phyloP scores from a whole-genome alignment of 2,329 filamentous ascomycete genomes.

The Venturia nashicola region DNA sequence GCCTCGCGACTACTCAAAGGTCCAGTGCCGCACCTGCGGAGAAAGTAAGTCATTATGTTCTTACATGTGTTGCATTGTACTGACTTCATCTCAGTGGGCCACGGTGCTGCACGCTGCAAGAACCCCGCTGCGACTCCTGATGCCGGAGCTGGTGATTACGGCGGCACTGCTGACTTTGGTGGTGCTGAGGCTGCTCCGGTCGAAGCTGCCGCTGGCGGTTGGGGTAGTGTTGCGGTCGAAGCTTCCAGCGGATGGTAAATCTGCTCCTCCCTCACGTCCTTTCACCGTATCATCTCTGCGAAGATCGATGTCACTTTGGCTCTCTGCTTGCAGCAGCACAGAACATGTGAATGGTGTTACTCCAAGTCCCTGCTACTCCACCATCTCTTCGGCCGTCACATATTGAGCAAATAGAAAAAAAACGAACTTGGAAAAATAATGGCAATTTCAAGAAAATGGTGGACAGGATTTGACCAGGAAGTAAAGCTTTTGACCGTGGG shows the following conservation, averaged over 20 bases:
- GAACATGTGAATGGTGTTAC: background rate
- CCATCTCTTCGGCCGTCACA: background rate
- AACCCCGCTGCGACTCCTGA: constrained; percentile 14
- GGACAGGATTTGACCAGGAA: background rate
- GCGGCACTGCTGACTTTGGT: constrained; percentile 9
- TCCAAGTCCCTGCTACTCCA: no score
- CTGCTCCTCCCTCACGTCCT: background rate
- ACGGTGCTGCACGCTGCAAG: constrained; percentile 22
- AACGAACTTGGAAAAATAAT: background rate
- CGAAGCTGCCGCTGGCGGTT: background rate
- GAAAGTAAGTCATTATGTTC: constrained; percentile 13
- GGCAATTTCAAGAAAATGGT: background rate
- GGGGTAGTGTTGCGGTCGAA: background rate
- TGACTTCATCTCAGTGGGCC: constrained; percentile 15
- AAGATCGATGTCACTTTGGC: background rate
- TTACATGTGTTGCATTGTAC: background rate
- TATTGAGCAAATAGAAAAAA: background rate
- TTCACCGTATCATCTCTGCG: background rate
- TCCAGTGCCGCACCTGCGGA: constrained; percentile 36
- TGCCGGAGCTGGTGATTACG: constrained; percentile 4
- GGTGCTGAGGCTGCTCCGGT: background rate
- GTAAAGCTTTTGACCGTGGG: background rate
- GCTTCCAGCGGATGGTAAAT: constrained; percentile 5
- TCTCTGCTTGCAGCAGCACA: background rate
- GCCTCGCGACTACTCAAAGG: constrained; percentile 38